phyloP scores from a whole-genome alignment of 306 rosid genomes.

The Gastrolobium villosum region DNA sequence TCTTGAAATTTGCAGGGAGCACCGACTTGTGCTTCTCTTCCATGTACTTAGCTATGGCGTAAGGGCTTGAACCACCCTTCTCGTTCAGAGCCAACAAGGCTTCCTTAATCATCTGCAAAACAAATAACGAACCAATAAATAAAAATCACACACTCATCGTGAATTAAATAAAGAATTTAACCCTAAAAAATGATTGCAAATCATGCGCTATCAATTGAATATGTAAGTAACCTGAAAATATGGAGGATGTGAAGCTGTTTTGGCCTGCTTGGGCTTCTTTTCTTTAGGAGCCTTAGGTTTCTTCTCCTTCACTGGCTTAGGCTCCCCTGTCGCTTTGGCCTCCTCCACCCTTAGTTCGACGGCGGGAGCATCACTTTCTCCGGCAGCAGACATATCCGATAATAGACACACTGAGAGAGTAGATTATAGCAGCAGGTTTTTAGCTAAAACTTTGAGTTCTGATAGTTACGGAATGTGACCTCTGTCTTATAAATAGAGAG shows the following conservation, averaged over 20 bases:
- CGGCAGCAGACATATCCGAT: slow-evolving; percentile 60
- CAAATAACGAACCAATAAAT: neutral
- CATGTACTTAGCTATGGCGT: slow-evolving; percentile 92
- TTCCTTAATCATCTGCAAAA: slow-evolving; percentile 84
- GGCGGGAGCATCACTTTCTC: slow-evolving; percentile 47
- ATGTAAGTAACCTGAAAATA: slow-evolving; percentile 71
- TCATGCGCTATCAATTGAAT: neutral
- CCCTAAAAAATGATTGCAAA: neutral
- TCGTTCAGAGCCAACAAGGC: slow-evolving; percentile 78
- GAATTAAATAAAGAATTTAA: neutral
- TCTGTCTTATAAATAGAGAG: slow-evolving; percentile 44
- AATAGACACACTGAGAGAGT: neutral
- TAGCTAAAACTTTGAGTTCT: neutral
- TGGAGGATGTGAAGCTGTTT: slow-evolving; percentile 81
- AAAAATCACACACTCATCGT: neutral
- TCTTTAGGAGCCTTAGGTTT: slow-evolving; percentile 62
- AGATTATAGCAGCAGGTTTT: neutral
- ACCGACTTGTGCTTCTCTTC: slow-evolving; percentile 82
- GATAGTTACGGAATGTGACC: neutral
- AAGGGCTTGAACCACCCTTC: slow-evolving; percentile 85
- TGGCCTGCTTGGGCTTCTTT: slow-evolving; percentile 66
- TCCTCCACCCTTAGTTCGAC: slow-evolving; percentile 51
- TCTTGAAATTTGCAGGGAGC: slow-evolving; percentile 81
- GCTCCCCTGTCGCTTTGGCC: slow-evolving; percentile 47
- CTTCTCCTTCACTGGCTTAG: slow-evolving; percentile 60